Percentiles rank a stretch among this genome's conserved stretches.
Conservation (phyloP, 2,329 filamentous ascomycete genomes). For the Trichothecium roseum region DNA sequence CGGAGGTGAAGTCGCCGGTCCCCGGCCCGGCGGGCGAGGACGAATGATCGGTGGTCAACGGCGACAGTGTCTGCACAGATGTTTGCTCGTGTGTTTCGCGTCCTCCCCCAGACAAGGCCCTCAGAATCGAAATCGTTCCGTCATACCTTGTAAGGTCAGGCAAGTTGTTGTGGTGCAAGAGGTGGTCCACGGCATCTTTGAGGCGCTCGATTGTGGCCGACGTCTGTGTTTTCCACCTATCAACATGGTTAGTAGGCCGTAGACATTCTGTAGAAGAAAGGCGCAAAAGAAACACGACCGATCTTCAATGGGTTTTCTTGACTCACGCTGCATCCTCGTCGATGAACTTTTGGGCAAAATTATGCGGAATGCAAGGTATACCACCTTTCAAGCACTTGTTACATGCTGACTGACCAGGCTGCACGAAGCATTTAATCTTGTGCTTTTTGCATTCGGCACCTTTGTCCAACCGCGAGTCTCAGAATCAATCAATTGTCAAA, state of each 20-base stretch:
- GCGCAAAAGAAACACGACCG: background rate
- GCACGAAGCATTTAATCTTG: slow-evolving; percentile 8
- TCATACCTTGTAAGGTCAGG: slow-evolving; percentile 3
- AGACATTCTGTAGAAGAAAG: too few species aligned
- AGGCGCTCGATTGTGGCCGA: slow-evolving; percentile 7
- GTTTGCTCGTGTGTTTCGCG: background rate
- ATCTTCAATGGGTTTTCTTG: too few species aligned
- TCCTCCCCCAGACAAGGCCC: background rate
- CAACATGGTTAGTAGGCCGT: background rate
- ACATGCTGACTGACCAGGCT: slow-evolving; percentile 4
- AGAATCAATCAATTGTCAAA: too few species aligned
- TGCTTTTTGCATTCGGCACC: slow-evolving; percentile 9
- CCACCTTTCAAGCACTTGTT: slow-evolving; percentile 7
- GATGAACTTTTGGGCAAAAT: slow-evolving; percentile 10
- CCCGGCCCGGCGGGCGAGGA: background rate
- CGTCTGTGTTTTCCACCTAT: slow-evolving; percentile 9
- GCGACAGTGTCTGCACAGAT: slow-evolving; percentile 2
- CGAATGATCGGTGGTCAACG: slow-evolving; percentile 2
- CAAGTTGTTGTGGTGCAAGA: slow-evolving; percentile 8
- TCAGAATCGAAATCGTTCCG: background rate
- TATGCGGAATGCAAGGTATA: slow-evolving; percentile 8
- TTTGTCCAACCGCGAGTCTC: too few species aligned
- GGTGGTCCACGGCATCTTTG: slow-evolving; percentile 7
- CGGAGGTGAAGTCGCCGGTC: slow-evolving; percentile 6
- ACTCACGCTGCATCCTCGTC: slow-evolving; percentile 9